Evolutionary conservation across 2,329 filamentous ascomycete species (phyloP), one percentile per base, ranked within the genome.

Genomic region (Ramularia collo-cygni): DNA sequence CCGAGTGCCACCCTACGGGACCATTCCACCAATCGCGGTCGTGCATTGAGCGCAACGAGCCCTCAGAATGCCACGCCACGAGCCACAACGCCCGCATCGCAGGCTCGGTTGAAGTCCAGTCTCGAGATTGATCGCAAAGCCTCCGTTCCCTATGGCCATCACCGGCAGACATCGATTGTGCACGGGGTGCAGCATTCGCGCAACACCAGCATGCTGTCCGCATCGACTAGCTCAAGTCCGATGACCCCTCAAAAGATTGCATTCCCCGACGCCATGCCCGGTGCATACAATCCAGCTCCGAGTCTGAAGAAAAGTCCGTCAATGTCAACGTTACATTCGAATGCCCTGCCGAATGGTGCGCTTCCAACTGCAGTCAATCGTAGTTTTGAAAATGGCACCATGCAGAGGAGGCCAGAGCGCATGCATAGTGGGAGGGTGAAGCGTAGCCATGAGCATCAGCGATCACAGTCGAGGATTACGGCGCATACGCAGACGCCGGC

Each of bases 121-220:
- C 26, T 56, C 5, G 60, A 63, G 14, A 48, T 60, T 16, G 71
- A 76, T 48, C 65, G 72, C 47, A 72, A 71, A 47, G 61, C 69
- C 8, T 74, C 71, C 16, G 61, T 65, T 43, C 74, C 72, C 12
- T 82, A 96, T 71, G 86, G 85, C 44, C 89, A 98, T 63, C 88
- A 96, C 66, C 82, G 92, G 40, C 88, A 98, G 68, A 94, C 90
- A 1, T 96, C 90, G 35, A 95, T 96, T 54, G 89, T 96, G 42
- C 86, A 96, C 77, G 90, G 92, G 57, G 81, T 94, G 52, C 89
- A 95, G 63, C 92, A 98, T 65, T 83, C 76, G 41, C 70, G 90
- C 65, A 94, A 93, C 74, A 84, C 88, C 54, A 95, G 89, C 67
- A 78, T 83, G 58, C 79, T 83, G 57, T 79, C 81, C 50, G 88